Percentiles rank a stretch among this genome's conserved stretches.
phyloP scores from a whole-genome alignment of 164 flowering plant genomes.

The Macadamia integrifolia region DNA sequence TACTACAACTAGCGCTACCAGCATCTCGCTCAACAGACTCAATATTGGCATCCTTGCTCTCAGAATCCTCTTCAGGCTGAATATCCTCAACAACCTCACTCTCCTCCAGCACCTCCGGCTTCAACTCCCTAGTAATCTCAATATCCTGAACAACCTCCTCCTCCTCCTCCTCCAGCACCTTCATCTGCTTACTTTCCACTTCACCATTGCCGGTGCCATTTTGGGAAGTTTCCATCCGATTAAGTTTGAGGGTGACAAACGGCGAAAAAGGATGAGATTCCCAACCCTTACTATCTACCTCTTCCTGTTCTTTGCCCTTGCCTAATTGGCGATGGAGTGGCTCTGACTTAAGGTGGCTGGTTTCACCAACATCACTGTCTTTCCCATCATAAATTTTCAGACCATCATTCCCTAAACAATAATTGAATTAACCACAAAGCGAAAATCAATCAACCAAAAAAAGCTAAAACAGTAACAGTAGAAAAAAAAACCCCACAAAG shows the following conservation, averaged over 20 bases:
- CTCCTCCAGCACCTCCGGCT: constrained; percentile 12
- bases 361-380: constrained; percentile 37
- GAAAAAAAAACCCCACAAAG: neutral
- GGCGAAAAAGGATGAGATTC: neutral
- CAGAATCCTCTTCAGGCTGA: constrained; percentile 17
- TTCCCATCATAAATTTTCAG: constrained; percentile 35
- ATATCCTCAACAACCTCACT: constrained; percentile 6
- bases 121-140: constrained; percentile 5
- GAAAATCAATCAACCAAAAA: neutral
- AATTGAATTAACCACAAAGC: neutral
- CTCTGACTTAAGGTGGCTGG: constrained; percentile 30
- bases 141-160: constrained; percentile 1
- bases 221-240: constrained; percentile 8
- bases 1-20: too few species aligned
- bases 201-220: constrained; percentile 6
- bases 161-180: neutral
- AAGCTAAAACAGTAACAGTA: neutral
- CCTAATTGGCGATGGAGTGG: constrained; percentile 3
- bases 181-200: neutral
- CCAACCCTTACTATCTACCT: neutral
- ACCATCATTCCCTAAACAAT: constrained; percentile 26
- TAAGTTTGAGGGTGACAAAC: neutral
- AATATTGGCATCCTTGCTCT: constrained; percentile 8
- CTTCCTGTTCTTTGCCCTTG: neutral
- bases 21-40: neutral